Evolutionary conservation across 768 basidiomycete species (phyloP).

Genomic region (Amanita molliuscula): DNA sequence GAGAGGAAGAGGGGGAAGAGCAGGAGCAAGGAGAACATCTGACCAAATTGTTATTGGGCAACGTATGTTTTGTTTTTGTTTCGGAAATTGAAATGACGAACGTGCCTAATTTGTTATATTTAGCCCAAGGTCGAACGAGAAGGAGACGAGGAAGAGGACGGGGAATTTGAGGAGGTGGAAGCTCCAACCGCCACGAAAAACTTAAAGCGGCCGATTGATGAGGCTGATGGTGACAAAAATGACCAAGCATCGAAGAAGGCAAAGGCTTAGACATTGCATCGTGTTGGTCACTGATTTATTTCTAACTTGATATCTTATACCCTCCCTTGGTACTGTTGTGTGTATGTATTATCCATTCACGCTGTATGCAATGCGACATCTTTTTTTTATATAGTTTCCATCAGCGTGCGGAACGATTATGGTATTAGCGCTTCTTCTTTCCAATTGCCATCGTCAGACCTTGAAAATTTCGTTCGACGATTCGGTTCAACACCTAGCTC

Average conservation of each 20-base stretch:
- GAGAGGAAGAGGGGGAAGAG: not conserved
- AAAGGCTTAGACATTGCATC: conserved; percentile 21
- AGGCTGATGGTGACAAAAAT: conserved; percentile 16
- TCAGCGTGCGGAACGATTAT: conserved; percentile 18
- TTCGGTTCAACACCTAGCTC: conserved; percentile 52
- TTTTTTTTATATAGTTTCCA: not conserved
- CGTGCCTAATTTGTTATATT: not conserved
- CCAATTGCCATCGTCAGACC: conserved; percentile 37
- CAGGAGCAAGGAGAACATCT: not conserved
- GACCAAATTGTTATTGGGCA: conserved; percentile 6
- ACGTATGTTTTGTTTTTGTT: conserved; percentile 4
- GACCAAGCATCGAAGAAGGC: conserved; percentile 27
- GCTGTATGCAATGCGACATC: not conserved
- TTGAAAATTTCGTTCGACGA: conserved; percentile 43
- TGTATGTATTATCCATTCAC: conserved; percentile 10
- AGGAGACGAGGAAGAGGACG: conserved; percentile 8
- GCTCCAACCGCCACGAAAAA: not conserved
- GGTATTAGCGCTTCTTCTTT: conserved; percentile 55
- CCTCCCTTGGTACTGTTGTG: conserved; percentile 4
- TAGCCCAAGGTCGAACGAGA: conserved; percentile 4
- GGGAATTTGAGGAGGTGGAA: conserved; percentile 6
- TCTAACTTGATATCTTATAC: conserved; percentile 10
- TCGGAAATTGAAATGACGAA: not conserved
- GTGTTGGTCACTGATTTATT: conserved; percentile 10
- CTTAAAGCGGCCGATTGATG: conserved; percentile 9